These are phyloP conservation scores for Aspergillus brasiliensis DNA, from an alignment of 2,329 filamentous ascomycete genomes.

Conservation along the genomic window DNA sequence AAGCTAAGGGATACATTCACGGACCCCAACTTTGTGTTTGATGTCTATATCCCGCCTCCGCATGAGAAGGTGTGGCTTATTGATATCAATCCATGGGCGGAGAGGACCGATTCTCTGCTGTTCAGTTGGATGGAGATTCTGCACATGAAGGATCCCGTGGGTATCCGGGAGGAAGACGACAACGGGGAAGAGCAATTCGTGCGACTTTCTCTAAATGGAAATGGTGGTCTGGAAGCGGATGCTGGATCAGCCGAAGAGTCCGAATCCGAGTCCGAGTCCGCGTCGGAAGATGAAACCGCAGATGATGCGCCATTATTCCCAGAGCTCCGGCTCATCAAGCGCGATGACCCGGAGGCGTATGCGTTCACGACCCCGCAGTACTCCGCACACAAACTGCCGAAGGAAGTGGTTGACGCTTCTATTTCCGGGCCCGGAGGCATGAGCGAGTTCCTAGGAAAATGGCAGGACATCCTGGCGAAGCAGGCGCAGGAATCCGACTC, in stretches of 20 bases:
- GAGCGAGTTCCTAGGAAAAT: slow-evolving; percentile 76
- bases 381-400: slow-evolving; percentile 92
- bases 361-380: slow-evolving; percentile 84
- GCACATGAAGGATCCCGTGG: slow-evolving; percentile 58
- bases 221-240: slow-evolving; percentile 17
- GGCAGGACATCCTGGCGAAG: slow-evolving; percentile 62
- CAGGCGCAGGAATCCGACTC: slow-evolving; percentile 42
- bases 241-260: slow-evolving; percentile 26
- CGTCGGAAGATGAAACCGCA: slow-evolving; percentile 47
- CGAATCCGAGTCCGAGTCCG: slow-evolving; percentile 32
- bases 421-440: slow-evolving; percentile 71
- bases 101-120: slow-evolving; percentile 81
- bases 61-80: slow-evolving; percentile 80
- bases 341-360: slow-evolving; percentile 85
- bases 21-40: slow-evolving; percentile 82
- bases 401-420: slow-evolving; percentile 78
- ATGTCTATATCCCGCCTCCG: slow-evolving; percentile 81
- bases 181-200: slow-evolving; percentile 35
- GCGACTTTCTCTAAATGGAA: slow-evolving; percentile 36
- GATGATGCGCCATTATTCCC: slow-evolving; percentile 59
- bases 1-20: slow-evolving; percentile 76
- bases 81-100: slow-evolving; percentile 94
- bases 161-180: slow-evolving; percentile 38
- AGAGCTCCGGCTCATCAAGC: slow-evolving; percentile 79
- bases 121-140: slow-evolving; percentile 91